Evolutionary conservation across 495 filamentous ascomycete genomes (phyloP), one percentile per base, ranked within the genome.

Genomic region (Pyronema domesticum): DNA sequence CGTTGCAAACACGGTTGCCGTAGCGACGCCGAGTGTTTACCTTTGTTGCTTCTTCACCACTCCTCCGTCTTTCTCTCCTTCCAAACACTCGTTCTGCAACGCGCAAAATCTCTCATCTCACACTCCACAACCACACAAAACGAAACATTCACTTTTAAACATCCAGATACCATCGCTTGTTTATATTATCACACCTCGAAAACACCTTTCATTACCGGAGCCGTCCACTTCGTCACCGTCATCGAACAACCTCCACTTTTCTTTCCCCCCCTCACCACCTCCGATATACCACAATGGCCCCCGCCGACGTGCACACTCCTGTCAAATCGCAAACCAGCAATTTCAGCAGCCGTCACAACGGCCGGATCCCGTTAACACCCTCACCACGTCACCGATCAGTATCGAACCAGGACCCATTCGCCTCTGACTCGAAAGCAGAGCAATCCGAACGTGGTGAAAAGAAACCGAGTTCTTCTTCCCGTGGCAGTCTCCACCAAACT

Each of bases 311-410:
- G 67, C 83, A 85, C 53, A 98, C 91, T 54, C 91, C 91, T 40
- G 73, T 89, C 67, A 95, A 93, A 76, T 88, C 82, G 75, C 89
- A 94, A 69, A 78, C 83, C 69, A 85, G 86, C 52, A 76, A 95
- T 63, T 95, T 98, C 73, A 89, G 85, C 55, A 79, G 83, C 59
- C 86, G 85, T 68, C 89, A 87, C 63, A 91, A 87, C 62, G 89
- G 89, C 64, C 85, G 93, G 49, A 86, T 94, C 77, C 88, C 89
- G 57, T 71, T 95, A 61, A 95, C 91, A 0, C 93, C 91, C 10
- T 95, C 91, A 3, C 93, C 91, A 42, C 80, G 82, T 18, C 71
- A 69, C 55, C 75, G 76, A 55, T 62, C 72, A 44, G 66, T 73
- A 7, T 64, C 72, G 30, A 80, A 79, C 63, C 56, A 72, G 55